Conservation (phyloP, 2,329 filamentous ascomycete genomes). For the Hypoxylon sp. region DNA sequence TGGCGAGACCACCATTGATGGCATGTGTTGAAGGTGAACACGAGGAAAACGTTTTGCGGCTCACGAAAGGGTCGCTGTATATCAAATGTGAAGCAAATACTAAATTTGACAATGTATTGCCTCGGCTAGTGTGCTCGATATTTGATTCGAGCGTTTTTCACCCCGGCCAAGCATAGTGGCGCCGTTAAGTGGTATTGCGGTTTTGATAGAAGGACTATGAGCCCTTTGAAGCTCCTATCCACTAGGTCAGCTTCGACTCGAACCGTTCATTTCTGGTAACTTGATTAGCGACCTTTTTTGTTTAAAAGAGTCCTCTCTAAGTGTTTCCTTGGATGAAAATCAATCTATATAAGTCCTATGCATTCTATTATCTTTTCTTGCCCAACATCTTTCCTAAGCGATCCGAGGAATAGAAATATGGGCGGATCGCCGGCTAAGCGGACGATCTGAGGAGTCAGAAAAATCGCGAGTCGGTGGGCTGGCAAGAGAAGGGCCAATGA, state of each 20-base stretch:
- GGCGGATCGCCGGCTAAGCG: constrained; percentile 42
- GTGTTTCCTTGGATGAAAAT: constrained; percentile 24
- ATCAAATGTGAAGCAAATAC: constrained; percentile 28
- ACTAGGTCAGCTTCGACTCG: constrained; percentile 27
- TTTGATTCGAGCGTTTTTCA: constrained; percentile 23
- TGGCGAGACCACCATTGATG: constrained; percentile 42
- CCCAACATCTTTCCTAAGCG: constrained; percentile 30
- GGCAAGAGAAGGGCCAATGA: constrained; percentile 38
- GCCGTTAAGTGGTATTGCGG: constrained; percentile 21
- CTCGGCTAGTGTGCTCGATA: constrained; percentile 13
- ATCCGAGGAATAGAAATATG: constrained; percentile 30
- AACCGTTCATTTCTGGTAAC: constrained; percentile 23
- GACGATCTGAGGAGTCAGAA: constrained; percentile 45
- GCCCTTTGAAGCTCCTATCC: constrained; percentile 25
- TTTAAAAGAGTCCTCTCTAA: constrained; percentile 25
- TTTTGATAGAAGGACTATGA: constrained; percentile 22
- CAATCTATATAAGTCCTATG: constrained; percentile 38
- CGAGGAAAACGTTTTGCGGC: constrained; percentile 30
- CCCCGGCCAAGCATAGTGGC: constrained; percentile 12
- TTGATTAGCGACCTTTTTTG: constrained; percentile 30
- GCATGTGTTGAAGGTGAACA: constrained; percentile 32
- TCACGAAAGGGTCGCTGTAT: constrained; percentile 27
- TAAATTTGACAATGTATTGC: constrained; percentile 10
- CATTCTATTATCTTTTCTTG: constrained; percentile 28
- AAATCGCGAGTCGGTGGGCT: constrained; percentile 43